Base-by-base conservation (phyloP, 305 asterid genomes). In the Solanum hybrid region DNA sequence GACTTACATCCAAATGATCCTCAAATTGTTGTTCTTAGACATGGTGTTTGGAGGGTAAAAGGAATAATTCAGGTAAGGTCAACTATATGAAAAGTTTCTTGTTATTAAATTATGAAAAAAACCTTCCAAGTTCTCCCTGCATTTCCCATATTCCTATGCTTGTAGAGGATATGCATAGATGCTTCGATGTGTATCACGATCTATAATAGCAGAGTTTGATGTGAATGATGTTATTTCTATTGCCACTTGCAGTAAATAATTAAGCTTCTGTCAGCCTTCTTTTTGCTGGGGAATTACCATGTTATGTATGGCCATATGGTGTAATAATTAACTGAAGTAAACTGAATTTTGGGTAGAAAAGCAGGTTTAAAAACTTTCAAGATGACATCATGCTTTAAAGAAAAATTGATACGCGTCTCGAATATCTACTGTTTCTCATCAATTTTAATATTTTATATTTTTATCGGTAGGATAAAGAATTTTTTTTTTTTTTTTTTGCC, bases 21-120 rank as follows among this genome's bases (percentile, higher is more conserved):
- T 28, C 90, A 92, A 57, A 92, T 92, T 79, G 92, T 92, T 67
- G 91, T 89, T 83, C 87, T 90, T 29, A 92, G 89, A 86, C 93
- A 92, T 40, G 93, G 93, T 13, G 92, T 91, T 81, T 92, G 93
- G 93, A 92, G 92, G 91, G 92, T 92, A 16, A 92, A 92, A 89
- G 93, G 93, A 87, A 92, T 92, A 64, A 92, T 92, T 91, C 93
- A 92, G 93, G 93, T 92, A 46, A 67, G 6, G 29, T 61, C 22
- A 51, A 84, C 87, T 84, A 84, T 57, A 31, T 6, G 22, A 57
- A 31, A 31, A 31, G 42, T 33, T 84, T 33, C 37, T 20, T 84
- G 64, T 26, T 84, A 51, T 84, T 10, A 84, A 84, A 84, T 84
- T 51, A 51, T 51, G 88, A 51, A 51, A 20, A 57, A 20, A 31